These are phyloP conservation scores for Malus hybrid DNA, from an alignment of 331 rosid species.

Conservation along the genomic window DNA sequence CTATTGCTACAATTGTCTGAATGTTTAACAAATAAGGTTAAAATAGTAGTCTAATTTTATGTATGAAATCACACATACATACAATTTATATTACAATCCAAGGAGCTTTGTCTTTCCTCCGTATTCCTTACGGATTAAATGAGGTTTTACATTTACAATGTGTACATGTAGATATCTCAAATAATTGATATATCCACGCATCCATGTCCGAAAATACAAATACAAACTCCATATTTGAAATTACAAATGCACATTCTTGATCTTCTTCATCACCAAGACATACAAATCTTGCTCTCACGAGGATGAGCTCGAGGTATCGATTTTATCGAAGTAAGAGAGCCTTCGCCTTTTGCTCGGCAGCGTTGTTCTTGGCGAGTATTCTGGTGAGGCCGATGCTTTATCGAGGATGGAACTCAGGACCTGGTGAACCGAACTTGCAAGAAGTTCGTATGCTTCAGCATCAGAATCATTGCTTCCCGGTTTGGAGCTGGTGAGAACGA, in stretches of 20 bases:
- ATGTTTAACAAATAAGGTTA: no score
- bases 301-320: constrained; percentile 47
- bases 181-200: constrained; percentile 1
- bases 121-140: no score
- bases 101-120: neutral
- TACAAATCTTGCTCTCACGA: constrained; percentile 24
- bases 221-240: neutral
- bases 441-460: constrained; percentile 31
- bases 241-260: neutral
- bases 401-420: constrained; percentile 54
- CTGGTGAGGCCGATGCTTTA: constrained; percentile 51
- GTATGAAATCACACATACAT: no score
- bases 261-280: neutral
- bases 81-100: neutral
- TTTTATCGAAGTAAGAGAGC: constrained; percentile 33
- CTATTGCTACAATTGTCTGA: no score
- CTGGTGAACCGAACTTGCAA: constrained; percentile 42
- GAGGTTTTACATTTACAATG: neutral
- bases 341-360: constrained; percentile 49
- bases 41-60: no score
- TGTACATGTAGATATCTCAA: neutral
- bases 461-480: constrained; percentile 10
- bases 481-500: constrained; percentile 43
- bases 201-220: neutral
- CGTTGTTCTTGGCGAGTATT: constrained; percentile 54